phyloP scores from a whole-genome alignment of 768 basidiomycete genomes.

The Leccinum longicurvipes region DNA sequence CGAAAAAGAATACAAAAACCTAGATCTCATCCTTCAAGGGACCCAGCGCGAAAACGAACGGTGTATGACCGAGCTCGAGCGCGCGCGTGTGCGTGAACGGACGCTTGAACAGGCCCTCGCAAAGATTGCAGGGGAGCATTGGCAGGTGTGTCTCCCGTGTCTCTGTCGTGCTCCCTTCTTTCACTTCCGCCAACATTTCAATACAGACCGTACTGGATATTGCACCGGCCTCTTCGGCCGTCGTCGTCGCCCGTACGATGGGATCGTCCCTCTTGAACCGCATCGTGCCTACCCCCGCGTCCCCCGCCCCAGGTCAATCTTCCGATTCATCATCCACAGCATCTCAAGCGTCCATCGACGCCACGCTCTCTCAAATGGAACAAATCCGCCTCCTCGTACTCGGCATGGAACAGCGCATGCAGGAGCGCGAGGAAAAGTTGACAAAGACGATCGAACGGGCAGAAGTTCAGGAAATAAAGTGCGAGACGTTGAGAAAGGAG shows the following conservation, averaged over 20 bases:
- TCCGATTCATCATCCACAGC: constrained; percentile 12
- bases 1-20: constrained; percentile 69
- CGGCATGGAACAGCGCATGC: constrained; percentile 73
- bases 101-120: constrained; percentile 70
- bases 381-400: constrained; percentile 65
- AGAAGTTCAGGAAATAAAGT: constrained; percentile 53
- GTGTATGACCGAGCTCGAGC: constrained; percentile 77
- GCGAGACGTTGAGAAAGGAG: constrained; percentile 47
- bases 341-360: constrained; percentile 32
- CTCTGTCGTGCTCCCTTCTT: not conserved
- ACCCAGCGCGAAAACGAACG: constrained; percentile 85
- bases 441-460: constrained; percentile 58
- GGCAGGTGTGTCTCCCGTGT: constrained; percentile 58
- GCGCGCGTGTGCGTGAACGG: constrained; percentile 69
- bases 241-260: constrained; percentile 27
- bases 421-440: constrained; percentile 59
- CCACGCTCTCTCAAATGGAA: constrained; percentile 59
- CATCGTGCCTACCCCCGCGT: constrained; percentile 15
- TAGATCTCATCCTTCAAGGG: constrained; percentile 73
- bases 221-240: constrained; percentile 27
- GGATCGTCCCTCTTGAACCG: constrained; percentile 28
- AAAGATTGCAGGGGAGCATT: constrained; percentile 72
- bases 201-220: constrained; percentile 36
- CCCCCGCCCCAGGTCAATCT: constrained; percentile 9
- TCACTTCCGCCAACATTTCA: not conserved